Conservation (phyloP, 495 filamentous ascomycete genomes). For the Neurospora sp. region DNA sequence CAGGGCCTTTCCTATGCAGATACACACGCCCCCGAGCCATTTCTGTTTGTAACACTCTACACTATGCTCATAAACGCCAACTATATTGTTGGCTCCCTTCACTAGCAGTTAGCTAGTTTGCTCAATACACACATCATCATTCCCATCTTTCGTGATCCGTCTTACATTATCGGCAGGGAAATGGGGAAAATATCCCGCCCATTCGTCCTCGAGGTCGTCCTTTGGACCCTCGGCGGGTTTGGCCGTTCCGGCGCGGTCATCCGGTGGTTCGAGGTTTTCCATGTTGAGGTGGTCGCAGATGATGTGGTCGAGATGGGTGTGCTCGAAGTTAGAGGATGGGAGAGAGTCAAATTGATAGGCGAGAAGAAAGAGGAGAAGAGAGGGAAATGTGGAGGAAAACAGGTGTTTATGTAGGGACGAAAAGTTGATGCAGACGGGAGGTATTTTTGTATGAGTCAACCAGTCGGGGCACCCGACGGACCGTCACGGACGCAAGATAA, state of each 20-base stretch:
- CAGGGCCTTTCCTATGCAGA: too few relatives aligned
- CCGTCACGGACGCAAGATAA: neutral
- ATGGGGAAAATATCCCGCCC: too few relatives aligned
- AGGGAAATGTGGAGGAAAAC: neutral
- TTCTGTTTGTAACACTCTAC: too few relatives aligned
- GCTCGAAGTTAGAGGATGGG: neutral
- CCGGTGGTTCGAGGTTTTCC: neutral
- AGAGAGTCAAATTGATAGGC: neutral
- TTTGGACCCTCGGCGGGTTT: neutral
- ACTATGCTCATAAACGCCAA: too few relatives aligned
- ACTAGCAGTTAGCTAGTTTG: neutral
- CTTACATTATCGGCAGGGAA: neutral
- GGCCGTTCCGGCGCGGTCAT: neutral
- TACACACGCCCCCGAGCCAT: too few relatives aligned
- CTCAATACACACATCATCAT: neutral
- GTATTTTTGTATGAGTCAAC: too few relatives aligned
- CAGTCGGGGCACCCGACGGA: neutral
- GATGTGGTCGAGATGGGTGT: neutral
- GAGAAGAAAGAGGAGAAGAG: neutral
- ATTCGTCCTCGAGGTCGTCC: neutral
- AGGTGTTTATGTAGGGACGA: neutral
- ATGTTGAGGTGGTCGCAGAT: neutral
- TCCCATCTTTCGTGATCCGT: neutral
- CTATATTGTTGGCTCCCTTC: neutral
- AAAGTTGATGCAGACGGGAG: neutral